Conservation (phyloP, 805 yeast species). For the Candida rishiriensis region DNA sequence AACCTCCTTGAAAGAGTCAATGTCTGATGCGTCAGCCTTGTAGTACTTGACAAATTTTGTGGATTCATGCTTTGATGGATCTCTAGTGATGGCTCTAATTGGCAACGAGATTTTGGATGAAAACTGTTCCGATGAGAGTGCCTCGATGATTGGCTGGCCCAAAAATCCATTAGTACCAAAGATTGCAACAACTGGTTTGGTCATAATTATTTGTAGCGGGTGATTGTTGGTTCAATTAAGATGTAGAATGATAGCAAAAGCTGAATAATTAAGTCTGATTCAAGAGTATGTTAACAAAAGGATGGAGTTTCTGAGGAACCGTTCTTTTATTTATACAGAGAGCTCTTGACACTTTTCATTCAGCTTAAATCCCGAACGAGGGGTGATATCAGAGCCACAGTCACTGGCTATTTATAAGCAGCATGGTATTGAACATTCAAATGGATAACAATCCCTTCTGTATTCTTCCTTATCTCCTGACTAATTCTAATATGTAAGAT, state of each 20-base stretch:
- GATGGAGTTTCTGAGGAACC: no score
- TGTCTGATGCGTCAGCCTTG: slow-evolving; percentile 28
- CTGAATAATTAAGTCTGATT: neutral
- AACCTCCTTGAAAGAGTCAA: slow-evolving; percentile 31
- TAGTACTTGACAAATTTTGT: slow-evolving; percentile 38
- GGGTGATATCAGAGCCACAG: no score
- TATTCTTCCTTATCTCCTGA: no score
- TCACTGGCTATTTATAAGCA: no score
- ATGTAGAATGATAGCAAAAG: no score
- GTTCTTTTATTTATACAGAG: no score
- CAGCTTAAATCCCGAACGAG: no score
- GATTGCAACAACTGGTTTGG: slow-evolving; percentile 40
- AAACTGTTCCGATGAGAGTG: slow-evolving; percentile 40
- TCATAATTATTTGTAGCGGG: slow-evolving; percentile 6
- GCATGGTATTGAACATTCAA: no score
- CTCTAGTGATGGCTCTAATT: slow-evolving; percentile 47
- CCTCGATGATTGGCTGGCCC: slow-evolving; percentile 44
- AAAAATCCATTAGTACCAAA: slow-evolving; percentile 50
- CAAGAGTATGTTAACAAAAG: neutral
- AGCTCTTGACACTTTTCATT: no score
- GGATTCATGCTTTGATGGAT: slow-evolving; percentile 28
- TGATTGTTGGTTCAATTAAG: no score
- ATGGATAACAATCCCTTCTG: no score
- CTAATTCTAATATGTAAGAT: no score
- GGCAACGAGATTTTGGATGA: slow-evolving; percentile 41